These are phyloP conservation scores for Penicillium egyptiacum DNA, from an alignment of 495 filamentous ascomycete species.

Conservation along the genomic window DNA sequence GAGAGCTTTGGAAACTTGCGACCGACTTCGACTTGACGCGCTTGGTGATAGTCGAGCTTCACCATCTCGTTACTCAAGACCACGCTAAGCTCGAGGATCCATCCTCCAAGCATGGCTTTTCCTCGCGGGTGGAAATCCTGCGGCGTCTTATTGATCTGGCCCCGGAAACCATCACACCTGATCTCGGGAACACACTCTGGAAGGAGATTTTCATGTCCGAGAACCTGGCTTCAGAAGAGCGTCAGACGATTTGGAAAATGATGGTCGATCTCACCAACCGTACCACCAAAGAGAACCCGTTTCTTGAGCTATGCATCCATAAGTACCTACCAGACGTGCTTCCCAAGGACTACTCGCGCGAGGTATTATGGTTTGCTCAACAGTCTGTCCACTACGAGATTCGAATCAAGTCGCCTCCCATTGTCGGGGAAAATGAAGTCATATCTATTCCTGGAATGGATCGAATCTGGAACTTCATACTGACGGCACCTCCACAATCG, in stretches of 20 bases:
- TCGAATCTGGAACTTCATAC: conserved; percentile 78
- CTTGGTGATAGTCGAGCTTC: conserved; percentile 53
- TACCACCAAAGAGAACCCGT: conserved; percentile 53
- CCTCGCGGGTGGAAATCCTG: conserved; percentile 60
- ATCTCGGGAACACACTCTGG: conserved; percentile 66
- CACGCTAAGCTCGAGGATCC: conserved; percentile 36
- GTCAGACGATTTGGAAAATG: conserved; percentile 65
- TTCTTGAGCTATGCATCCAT: conserved; percentile 64
- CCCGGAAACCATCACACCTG: conserved; percentile 58
- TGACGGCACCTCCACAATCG: conserved; percentile 65
- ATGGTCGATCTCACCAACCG: conserved; percentile 53
- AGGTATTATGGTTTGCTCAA: conserved; percentile 67
- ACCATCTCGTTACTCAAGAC: conserved; percentile 44
- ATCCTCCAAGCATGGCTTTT: conserved; percentile 38
- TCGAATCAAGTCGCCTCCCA: conserved; percentile 40
- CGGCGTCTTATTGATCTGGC: conserved; percentile 55
- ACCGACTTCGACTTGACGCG: conserved; percentile 53
- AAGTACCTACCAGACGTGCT: conserved; percentile 64
- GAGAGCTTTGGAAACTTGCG: conserved; percentile 53
- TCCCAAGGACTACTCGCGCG: conserved; percentile 63
- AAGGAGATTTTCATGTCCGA: conserved; percentile 61
- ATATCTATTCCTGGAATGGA: conserved; percentile 65
- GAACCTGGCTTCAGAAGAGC: conserved; percentile 54
- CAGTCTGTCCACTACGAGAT: conserved; percentile 49
- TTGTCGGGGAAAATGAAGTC: conserved; percentile 44